A percentile compares a stretch with the other conserved stretches of the same genome.
These are phyloP conservation scores for Akanthomyces dipterigenus DNA, from an alignment of 2,329 filamentous ascomycete genomes.

Conservation along the genomic window DNA sequence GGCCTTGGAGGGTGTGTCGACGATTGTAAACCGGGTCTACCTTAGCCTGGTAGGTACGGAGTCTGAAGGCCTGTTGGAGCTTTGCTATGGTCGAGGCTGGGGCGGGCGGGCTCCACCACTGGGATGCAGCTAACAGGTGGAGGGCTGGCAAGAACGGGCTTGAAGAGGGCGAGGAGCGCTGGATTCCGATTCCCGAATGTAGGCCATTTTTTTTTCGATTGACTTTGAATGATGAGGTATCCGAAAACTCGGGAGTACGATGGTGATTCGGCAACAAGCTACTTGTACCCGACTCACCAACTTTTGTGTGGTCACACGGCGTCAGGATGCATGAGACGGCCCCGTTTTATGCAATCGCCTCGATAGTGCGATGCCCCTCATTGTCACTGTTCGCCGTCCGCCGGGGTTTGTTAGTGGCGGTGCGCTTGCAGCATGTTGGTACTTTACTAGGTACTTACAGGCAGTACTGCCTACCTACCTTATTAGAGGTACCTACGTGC, in stretches of 20 bases:
- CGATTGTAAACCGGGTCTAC: neutral
- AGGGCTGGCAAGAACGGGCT: neutral
- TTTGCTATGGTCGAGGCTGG: neutral
- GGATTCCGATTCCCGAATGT: conserved; percentile 1
- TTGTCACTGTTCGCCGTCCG: no score
- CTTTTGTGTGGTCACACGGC: neutral
- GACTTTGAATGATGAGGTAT: neutral
- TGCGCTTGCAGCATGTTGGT: neutral
- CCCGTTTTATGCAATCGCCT: neutral
- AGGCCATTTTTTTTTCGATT: neutral
- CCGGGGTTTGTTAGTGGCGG: neutral
- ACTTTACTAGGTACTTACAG: no score
- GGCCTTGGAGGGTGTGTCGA: neutral
- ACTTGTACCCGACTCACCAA: neutral
- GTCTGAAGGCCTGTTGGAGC: neutral
- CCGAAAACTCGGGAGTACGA: neutral
- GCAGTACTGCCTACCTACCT: neutral
- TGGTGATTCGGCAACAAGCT: neutral
- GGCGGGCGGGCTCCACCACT: neutral
- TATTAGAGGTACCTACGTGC: no score
- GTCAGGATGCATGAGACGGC: neutral
- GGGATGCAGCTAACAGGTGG: conserved; percentile 5
- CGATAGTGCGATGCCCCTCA: neutral
- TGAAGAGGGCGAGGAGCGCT: neutral
- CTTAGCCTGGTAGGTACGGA: neutral